phyloP scores from a whole-genome alignment of 2,329 filamentous ascomycete genomes.

The Fusarium duplospermum region DNA sequence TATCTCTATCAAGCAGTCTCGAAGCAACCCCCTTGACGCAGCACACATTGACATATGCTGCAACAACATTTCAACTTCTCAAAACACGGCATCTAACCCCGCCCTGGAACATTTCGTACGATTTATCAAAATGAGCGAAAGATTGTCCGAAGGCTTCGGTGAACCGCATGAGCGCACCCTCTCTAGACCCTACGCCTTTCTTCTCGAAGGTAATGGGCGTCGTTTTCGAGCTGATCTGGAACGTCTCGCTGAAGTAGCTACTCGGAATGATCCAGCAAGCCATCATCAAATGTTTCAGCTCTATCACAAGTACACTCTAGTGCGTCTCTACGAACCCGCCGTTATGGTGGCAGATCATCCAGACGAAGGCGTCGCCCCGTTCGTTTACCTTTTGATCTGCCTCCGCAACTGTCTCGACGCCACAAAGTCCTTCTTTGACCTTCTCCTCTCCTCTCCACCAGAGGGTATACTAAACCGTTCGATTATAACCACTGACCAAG shows the following conservation, averaged over 20 bases:
- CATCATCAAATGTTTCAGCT: constrained; percentile 40
- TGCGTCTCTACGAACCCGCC: constrained; percentile 54
- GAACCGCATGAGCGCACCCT: constrained; percentile 45
- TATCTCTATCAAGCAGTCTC: constrained; percentile 53
- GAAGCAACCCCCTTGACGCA: constrained; percentile 47
- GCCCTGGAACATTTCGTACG: constrained; percentile 49
- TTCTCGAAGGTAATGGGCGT: constrained; percentile 49
- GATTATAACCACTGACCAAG: constrained; percentile 38
- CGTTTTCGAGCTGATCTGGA: constrained; percentile 50
- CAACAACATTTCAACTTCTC: constrained; percentile 43
- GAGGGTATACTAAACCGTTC: constrained; percentile 34
- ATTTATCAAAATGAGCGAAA: constrained; percentile 51
- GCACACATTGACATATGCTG: constrained; percentile 50
- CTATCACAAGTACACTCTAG: constrained; percentile 51
- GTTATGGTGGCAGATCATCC: constrained; percentile 45
- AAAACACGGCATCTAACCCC: constrained; percentile 46
- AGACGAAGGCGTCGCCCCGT: constrained; percentile 41
- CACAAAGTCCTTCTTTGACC: constrained; percentile 48
- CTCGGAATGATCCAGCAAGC: constrained; percentile 10
- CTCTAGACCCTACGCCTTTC: constrained; percentile 45
- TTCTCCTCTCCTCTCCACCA: constrained; percentile 45
- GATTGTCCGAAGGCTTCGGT: constrained; percentile 49
- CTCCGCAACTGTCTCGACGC: constrained; percentile 52
- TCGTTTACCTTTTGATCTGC: constrained; percentile 47
- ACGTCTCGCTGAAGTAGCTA: constrained; percentile 46